phyloP scores from a whole-genome alignment of 2,329 filamentous ascomycete genomes.

The Endoconidiophora polonica region DNA sequence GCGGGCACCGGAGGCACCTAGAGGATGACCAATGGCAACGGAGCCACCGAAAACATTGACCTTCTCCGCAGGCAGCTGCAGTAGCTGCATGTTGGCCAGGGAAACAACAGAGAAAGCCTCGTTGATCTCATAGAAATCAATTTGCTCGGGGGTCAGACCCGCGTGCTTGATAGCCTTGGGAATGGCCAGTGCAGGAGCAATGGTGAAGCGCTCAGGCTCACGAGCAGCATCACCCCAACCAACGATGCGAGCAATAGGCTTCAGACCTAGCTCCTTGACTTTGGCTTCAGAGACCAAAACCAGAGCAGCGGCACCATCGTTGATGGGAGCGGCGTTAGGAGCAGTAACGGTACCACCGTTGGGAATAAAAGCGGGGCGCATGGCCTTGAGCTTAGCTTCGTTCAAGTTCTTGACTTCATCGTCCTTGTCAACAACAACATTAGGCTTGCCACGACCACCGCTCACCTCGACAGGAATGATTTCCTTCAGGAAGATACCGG shows the following conservation, averaged over 20 bases:
- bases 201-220: slow-evolving; percentile 88
- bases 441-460: slow-evolving; percentile 79
- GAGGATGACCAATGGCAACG: slow-evolving; percentile 87
- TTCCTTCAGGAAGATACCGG: slow-evolving; percentile 66
- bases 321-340: slow-evolving; percentile 89
- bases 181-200: slow-evolving; percentile 79
- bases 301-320: slow-evolving; percentile 82
- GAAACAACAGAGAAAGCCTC: slow-evolving; percentile 97
- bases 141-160: slow-evolving; percentile 54
- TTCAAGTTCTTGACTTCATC: slow-evolving; percentile 95
- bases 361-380: slow-evolving; percentile 69
- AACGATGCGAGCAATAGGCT: slow-evolving; percentile 87
- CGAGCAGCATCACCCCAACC: slow-evolving; percentile 94
- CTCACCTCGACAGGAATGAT: slow-evolving; percentile 81
- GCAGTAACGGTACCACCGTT: slow-evolving; percentile 81
- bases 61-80: slow-evolving; percentile 62
- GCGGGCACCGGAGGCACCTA: slow-evolving; percentile 84
- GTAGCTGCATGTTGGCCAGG: slow-evolving; percentile 87
- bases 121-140: slow-evolving; percentile 98
- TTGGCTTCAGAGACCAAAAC: slow-evolving; percentile 90
- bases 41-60: slow-evolving; percentile 93
- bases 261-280: slow-evolving; percentile 78
- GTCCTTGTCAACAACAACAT: slow-evolving; percentile 63
- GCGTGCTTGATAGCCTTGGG: slow-evolving; percentile 97
- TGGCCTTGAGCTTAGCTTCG: slow-evolving; percentile 63